Evolutionary conservation across 2,329 filamentous ascomycete species (phyloP).

Genomic region (Colletotrichum orbiculare): DNA sequence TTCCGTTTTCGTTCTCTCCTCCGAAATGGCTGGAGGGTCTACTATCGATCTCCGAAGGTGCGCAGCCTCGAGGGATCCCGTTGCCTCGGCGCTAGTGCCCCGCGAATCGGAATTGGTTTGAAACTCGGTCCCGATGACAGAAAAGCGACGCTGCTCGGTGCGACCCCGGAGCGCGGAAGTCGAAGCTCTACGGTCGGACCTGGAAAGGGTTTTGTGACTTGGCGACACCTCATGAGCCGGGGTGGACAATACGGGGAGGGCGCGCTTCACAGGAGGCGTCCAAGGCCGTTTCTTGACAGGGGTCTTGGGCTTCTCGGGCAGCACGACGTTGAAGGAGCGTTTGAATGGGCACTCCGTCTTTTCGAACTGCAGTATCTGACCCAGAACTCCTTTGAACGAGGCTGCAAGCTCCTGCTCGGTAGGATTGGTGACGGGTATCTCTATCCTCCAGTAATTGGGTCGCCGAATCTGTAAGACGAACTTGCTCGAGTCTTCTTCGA

Average conservation of each 20-base stretch:
- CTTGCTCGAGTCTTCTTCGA: slow-evolving; percentile 81
- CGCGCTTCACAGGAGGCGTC: slow-evolving; percentile 58
- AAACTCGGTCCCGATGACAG: slow-evolving; percentile 25
- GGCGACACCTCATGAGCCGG: slow-evolving; percentile 45
- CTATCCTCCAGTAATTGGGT: slow-evolving; percentile 90
- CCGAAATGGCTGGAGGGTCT: neutral
- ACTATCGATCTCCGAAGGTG: neutral
- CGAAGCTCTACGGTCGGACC: slow-evolving; percentile 23
- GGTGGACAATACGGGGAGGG: slow-evolving; percentile 50
- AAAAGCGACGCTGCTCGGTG: slow-evolving; percentile 28
- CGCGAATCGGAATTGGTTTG: slow-evolving; percentile 19
- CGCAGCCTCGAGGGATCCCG: slow-evolving; percentile 1
- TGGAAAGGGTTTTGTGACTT: slow-evolving; percentile 29
- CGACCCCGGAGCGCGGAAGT: slow-evolving; percentile 22
- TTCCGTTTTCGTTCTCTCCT: slow-evolving; percentile 3
- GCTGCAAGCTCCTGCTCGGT: slow-evolving; percentile 73
- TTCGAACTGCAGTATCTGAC: slow-evolving; percentile 83
- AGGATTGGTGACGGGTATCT: slow-evolving; percentile 74
- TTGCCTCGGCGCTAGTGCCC: slow-evolving; percentile 17
- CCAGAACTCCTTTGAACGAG: slow-evolving; percentile 76
- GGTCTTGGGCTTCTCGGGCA: slow-evolving; percentile 75
- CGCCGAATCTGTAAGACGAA: slow-evolving; percentile 89
- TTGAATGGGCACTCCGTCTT: slow-evolving; percentile 89
- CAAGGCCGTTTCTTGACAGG: slow-evolving; percentile 76
- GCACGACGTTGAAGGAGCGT: slow-evolving; percentile 77